These are phyloP conservation scores for Fusarium tricinctum DNA, from an alignment of 2,329 filamentous ascomycete genomes.

Conservation along the genomic window DNA sequence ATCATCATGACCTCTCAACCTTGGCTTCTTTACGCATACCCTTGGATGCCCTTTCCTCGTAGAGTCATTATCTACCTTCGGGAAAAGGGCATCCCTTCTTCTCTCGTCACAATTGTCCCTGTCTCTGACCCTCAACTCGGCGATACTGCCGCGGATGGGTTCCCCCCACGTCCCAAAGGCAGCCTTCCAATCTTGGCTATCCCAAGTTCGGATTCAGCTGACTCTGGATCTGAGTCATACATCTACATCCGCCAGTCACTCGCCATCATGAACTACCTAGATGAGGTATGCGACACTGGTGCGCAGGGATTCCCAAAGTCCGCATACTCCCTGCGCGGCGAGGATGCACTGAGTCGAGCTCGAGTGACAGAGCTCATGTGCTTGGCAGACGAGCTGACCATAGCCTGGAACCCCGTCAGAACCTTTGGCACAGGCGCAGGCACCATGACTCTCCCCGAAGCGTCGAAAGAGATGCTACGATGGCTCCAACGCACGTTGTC, in stretches of 20 bases:
- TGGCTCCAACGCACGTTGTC: background rate
- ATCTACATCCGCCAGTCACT: background rate
- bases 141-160: background rate
- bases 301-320: background rate
- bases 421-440: background rate
- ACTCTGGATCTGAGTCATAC: too few species aligned
- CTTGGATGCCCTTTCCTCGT: background rate
- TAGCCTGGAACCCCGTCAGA: background rate
- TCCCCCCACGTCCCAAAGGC: background rate
- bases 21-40: background rate
- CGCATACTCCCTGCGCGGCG: background rate
- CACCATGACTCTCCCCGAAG: background rate
- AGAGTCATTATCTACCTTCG: background rate
- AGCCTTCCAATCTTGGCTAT: conserved; percentile 2
- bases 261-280: conserved; percentile 1
- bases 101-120: background rate
- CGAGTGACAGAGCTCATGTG: background rate
- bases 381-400: background rate
- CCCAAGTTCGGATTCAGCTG: background rate
- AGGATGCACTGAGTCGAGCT: background rate
- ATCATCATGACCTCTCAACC: background rate
- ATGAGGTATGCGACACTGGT: background rate
- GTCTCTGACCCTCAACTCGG: background rate
- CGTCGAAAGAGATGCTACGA: background rate
- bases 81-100: background rate